phyloP scores from a whole-genome alignment of 768 basidiomycete genomes.

The Suillus cothurnatus region DNA sequence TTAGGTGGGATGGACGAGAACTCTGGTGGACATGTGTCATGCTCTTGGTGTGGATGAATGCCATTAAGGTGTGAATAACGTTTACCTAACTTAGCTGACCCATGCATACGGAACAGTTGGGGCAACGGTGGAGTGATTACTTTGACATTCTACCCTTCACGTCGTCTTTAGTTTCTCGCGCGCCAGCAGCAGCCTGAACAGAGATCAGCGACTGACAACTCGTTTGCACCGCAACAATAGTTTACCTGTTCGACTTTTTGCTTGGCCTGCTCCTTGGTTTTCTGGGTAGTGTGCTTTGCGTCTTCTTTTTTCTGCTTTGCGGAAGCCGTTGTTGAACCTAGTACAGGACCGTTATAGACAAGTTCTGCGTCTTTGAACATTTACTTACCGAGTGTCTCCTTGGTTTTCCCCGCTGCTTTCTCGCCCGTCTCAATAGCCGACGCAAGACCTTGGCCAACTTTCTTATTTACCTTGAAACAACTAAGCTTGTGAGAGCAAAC shows the following conservation, averaged over 20 bases:
- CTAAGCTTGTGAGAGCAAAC: neutral
- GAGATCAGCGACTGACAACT: neutral
- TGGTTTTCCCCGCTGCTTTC: conserved; percentile 39
- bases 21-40: neutral
- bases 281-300: conserved; percentile 7
- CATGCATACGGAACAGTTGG: neutral
- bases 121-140: neutral
- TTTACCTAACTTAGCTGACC: neutral
- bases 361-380: conserved; percentile 5
- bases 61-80: neutral
- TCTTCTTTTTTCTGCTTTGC: conserved; percentile 9
- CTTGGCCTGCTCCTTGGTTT: conserved; percentile 17
- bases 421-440: conserved; percentile 45
- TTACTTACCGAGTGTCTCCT: conserved; percentile 36
- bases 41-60: neutral
- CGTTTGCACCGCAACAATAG: neutral
- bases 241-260: conserved; percentile 13
- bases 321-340: conserved; percentile 9
- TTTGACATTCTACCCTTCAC: conserved; percentile 11
- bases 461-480: conserved; percentile 40
- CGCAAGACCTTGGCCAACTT: conserved; percentile 41
- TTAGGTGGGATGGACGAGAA: neutral
- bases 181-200: conserved; percentile 17
- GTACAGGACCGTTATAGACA: neutral
- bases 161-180: conserved; percentile 22